These are phyloP conservation scores for Gentiana straminea DNA, from an alignment of 257 asterid species.

Conservation along the genomic window DNA sequence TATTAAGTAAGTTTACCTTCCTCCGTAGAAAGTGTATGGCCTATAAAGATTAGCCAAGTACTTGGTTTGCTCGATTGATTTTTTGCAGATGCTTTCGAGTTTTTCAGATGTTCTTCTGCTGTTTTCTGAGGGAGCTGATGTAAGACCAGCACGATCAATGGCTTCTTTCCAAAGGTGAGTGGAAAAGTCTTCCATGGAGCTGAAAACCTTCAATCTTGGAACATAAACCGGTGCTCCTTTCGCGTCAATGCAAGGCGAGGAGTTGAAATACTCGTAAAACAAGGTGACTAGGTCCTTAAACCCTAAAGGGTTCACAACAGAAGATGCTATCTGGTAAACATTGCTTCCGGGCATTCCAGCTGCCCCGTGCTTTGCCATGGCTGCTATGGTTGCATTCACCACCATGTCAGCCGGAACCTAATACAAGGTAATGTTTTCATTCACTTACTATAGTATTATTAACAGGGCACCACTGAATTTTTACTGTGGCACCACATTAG, in stretches of 20 bases:
- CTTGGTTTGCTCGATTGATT: slow-evolving; percentile 80
- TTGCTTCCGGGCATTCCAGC: slow-evolving; percentile 38
- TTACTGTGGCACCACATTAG: too few relatives aligned
- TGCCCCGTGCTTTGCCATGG: slow-evolving; percentile 88
- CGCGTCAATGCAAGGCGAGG: slow-evolving; percentile 60
- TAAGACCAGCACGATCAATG: slow-evolving; percentile 35
- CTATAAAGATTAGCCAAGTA: slow-evolving; percentile 72
- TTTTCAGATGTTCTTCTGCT: slow-evolving; percentile 45
- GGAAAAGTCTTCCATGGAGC: slow-evolving; percentile 80
- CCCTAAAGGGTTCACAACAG: slow-evolving; percentile 73
- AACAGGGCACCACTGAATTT: too few relatives aligned
- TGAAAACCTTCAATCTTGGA: slow-evolving; percentile 65
- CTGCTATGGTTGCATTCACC: slow-evolving; percentile 89
- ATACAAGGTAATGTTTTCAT: slow-evolving; percentile 6
- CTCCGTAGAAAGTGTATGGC: slow-evolving; percentile 83
- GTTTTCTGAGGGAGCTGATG: slow-evolving; percentile 29
- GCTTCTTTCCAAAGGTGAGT: slow-evolving; percentile 77
- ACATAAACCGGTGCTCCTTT: slow-evolving; percentile 60
- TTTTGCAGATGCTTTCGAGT: slow-evolving; percentile 56
- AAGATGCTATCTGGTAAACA: slow-evolving; percentile 72
- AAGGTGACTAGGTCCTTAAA: slow-evolving; percentile 56
- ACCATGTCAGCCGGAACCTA: slow-evolving; percentile 98
- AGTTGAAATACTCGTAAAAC: slow-evolving; percentile 59
- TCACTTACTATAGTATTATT: background rate
- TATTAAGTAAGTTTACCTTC: slow-evolving; percentile 40